phyloP scores from a whole-genome alignment of 805 yeast species.

The Metschnikowia borealis region DNA sequence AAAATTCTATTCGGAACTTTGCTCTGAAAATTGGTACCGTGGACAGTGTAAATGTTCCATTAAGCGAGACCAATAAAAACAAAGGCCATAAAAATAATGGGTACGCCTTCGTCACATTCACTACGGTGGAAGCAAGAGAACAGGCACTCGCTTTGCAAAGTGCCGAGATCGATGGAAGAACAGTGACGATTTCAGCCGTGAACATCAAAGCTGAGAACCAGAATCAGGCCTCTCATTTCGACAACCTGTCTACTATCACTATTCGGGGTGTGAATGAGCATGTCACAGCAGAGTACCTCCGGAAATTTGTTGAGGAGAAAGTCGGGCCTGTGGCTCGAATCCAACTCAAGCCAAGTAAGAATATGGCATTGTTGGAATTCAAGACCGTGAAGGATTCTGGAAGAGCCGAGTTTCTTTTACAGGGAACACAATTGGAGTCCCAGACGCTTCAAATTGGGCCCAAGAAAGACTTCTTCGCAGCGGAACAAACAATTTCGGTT shows the following conservation, averaged over 20 bases:
- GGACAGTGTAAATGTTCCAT: constrained; percentile 50
- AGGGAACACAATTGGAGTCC: constrained; percentile 37
- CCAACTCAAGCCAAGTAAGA: constrained; percentile 42
- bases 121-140: constrained; percentile 40
- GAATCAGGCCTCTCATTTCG: constrained; percentile 14
- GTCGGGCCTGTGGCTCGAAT: constrained; percentile 38
- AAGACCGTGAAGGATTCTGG: constrained; percentile 46
- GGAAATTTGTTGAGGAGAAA: constrained; percentile 21
- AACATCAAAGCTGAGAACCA: constrained; percentile 25
- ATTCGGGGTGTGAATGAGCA: constrained; percentile 30
- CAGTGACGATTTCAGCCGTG: constrained; percentile 47
- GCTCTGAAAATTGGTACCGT: constrained; percentile 52
- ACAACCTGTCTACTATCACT: constrained; percentile 20
- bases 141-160: constrained; percentile 43
- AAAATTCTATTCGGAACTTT: constrained; percentile 31
- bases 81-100: constrained; percentile 49
- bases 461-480: constrained; percentile 11
- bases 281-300: constrained; percentile 32
- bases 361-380: constrained; percentile 51
- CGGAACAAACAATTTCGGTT: constrained; percentile 4
- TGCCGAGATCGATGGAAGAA: constrained; percentile 42
- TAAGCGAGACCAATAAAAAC: constrained; percentile 27
- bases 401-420: constrained; percentile 41
- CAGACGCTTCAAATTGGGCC: constrained; percentile 14
- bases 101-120: constrained; percentile 59